phyloP scores from a whole-genome alignment of 768 basidiomycete genomes.

The Holtermannia corniformis region DNA sequence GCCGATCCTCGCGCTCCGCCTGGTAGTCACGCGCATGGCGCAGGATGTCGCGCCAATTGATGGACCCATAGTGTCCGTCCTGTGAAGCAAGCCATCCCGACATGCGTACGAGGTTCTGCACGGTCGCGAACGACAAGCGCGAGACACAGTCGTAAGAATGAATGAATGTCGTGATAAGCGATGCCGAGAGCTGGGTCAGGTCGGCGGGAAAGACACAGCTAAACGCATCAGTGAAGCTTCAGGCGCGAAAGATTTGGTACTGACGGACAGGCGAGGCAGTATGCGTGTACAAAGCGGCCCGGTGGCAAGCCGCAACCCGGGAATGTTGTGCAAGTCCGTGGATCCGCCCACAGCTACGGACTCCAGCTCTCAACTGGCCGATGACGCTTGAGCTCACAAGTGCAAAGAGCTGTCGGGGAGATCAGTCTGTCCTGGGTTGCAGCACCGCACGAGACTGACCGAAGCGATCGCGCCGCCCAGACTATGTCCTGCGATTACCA shows the following conservation, averaged over 20 bases:
- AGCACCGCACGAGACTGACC: slow-evolving; percentile 29
- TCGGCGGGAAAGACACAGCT: background rate
- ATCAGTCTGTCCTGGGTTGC: too few species aligned
- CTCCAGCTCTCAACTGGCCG: background rate
- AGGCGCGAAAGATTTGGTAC: background rate
- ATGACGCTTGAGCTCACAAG: too few species aligned
- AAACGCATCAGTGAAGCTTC: background rate
- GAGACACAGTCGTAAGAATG: background rate
- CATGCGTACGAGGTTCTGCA: background rate
- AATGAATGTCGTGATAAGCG: background rate
- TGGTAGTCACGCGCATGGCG: too few species aligned
- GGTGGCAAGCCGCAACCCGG: background rate
- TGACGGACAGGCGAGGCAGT: background rate
- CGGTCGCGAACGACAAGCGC: background rate
- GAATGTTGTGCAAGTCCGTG: background rate
- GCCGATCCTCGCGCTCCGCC: too few species aligned
- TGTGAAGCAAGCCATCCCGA: background rate
- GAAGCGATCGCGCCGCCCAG: slow-evolving; percentile 73
- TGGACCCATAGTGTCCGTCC: too few species aligned
- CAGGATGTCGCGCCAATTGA: too few species aligned
- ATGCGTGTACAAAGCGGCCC: background rate
- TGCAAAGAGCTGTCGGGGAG: too few species aligned
- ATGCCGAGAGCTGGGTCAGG: background rate
- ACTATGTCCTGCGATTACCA: slow-evolving; percentile 73
- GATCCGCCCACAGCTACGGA: background rate